phyloP scores from a whole-genome alignment of 331 rosid species.

The Arachis monticola region DNA sequence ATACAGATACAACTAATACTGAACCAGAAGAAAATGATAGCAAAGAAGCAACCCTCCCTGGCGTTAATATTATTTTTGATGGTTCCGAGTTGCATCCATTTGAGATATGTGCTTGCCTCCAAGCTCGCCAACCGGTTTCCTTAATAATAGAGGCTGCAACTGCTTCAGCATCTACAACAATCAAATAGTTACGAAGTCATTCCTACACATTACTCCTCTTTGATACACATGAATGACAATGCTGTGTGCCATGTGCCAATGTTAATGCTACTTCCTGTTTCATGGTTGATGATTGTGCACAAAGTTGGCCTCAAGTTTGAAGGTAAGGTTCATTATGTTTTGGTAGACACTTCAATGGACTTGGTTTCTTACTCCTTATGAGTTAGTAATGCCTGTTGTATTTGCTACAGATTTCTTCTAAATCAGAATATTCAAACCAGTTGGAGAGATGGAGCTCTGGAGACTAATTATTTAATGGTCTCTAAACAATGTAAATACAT shows the following conservation, averaged over 20 bases:
- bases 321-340: constrained; percentile 12
- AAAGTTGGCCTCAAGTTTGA: constrained; percentile 23
- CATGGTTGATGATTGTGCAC: constrained; percentile 25
- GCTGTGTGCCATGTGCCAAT: constrained; percentile 30
- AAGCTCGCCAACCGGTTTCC: constrained; percentile 92
- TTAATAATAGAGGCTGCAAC: constrained; percentile 86
- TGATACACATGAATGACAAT: constrained; percentile 21
- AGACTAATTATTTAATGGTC: constrained; percentile 3
- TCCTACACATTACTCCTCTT: constrained; percentile 32
- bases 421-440: constrained; percentile 19
- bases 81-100: constrained; percentile 87
- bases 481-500: constrained; percentile 6
- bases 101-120: constrained; percentile 91
- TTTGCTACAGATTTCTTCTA: constrained; percentile 34
- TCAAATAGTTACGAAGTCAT: constrained; percentile 52
- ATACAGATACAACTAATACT: constrained; percentile 48
- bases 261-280: constrained; percentile 20
- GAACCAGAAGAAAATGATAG: constrained; percentile 79
- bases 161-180: constrained; percentile 63
- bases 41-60: constrained; percentile 86
- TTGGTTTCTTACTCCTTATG: background rate
- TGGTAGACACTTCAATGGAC: background rate
- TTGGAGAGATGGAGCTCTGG: background rate
- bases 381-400: background rate
- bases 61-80: constrained; percentile 89